Evolutionary conservation across 2,329 filamentous ascomycete species (phyloP).

Genomic region (Thermothelomyces thermophilus): DNA sequence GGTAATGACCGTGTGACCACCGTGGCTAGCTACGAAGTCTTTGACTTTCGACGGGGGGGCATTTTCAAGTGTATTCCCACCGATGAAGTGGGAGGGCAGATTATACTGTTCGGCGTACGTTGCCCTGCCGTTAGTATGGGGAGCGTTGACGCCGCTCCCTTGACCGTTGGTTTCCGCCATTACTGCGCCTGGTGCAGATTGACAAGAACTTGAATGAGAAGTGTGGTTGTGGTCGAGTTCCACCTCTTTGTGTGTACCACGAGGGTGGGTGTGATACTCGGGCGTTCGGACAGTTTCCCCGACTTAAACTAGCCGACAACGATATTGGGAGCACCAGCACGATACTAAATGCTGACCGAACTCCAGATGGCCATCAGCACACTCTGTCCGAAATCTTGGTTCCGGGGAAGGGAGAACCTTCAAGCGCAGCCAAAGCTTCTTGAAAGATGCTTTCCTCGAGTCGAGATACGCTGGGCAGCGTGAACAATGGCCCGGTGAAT

Average conservation of each 20-base stretch:
- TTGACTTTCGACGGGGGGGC: slow-evolving; percentile 83
- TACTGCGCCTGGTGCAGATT: slow-evolving; percentile 28
- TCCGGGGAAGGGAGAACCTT: background rate
- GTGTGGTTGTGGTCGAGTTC: background rate
- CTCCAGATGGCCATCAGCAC: slow-evolving; percentile 12
- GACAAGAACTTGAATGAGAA: slow-evolving; percentile 5
- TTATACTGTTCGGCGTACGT: slow-evolving; percentile 76
- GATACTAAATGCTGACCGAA: slow-evolving; percentile 11
- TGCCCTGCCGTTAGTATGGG: slow-evolving; percentile 50
- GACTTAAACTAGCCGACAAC: slow-evolving; percentile 12
- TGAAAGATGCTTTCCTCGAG: slow-evolving; percentile 1
- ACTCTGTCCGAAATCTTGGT: background rate
- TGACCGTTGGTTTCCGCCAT: slow-evolving; percentile 46
- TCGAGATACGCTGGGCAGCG: background rate
- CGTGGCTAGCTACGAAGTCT: slow-evolving; percentile 85
- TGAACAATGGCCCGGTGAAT: slow-evolving; percentile 8
- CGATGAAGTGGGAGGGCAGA: slow-evolving; percentile 89
- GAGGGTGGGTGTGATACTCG: slow-evolving; percentile 9
- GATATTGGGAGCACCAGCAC: background rate
- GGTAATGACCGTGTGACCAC: slow-evolving; percentile 96
- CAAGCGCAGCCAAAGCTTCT: slow-evolving; percentile 1
- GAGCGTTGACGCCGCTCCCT: slow-evolving; percentile 43
- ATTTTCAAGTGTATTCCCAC: slow-evolving; percentile 79
- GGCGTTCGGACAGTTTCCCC: slow-evolving; percentile 8
- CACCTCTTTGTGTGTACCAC: slow-evolving; percentile 11